Evolutionary conservation across 768 basidiomycete genomes (phyloP).

Genomic region (Dioszegia aurantiaca): DNA sequence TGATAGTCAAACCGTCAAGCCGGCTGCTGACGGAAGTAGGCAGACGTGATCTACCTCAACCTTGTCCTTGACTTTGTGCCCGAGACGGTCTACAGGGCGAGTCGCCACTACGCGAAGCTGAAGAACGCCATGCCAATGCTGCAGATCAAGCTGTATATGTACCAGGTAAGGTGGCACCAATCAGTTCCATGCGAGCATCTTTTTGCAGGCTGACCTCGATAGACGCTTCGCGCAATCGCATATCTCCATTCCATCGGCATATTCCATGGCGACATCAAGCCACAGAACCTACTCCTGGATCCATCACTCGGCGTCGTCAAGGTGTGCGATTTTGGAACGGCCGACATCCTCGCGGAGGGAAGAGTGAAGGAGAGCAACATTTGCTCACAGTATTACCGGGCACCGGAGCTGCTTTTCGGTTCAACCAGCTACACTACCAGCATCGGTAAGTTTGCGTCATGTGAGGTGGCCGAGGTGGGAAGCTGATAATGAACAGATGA

Average conservation of each 20-base stretch:
- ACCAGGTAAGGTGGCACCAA: slow-evolving; percentile 59
- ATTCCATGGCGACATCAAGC: slow-evolving; percentile 99
- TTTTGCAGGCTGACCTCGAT: slow-evolving; percentile 39
- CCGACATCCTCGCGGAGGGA: slow-evolving; percentile 94
- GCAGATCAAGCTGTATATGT: slow-evolving; percentile 99
- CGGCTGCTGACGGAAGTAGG: slow-evolving; percentile 57
- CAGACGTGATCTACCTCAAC: slow-evolving; percentile 99
- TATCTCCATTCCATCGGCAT: slow-evolving; percentile 99
- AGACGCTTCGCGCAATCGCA: slow-evolving; percentile 92
- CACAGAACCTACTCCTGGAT: slow-evolving; percentile 95
- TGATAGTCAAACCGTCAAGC: no score
- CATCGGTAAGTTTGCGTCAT: slow-evolving; percentile 69
- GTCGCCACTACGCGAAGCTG: slow-evolving; percentile 97
- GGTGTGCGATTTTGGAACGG: slow-evolving; percentile 97
- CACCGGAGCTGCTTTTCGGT: slow-evolving; percentile 98
- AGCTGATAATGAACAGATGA: slow-evolving; percentile 65
- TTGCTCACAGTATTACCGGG: slow-evolving; percentile 98
- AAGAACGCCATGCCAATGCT: slow-evolving; percentile 99
- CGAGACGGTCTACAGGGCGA: slow-evolving; percentile 97
- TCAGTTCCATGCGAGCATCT: neutral
- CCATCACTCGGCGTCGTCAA: slow-evolving; percentile 95
- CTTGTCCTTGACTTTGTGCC: slow-evolving; percentile 98
- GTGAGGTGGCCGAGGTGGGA: neutral
- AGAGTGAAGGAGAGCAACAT: slow-evolving; percentile 99
- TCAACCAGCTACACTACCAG: slow-evolving; percentile 99